Base-by-base conservation (phyloP, 2,329 filamentous ascomycete species). In the Alternaria conjuncta region DNA sequence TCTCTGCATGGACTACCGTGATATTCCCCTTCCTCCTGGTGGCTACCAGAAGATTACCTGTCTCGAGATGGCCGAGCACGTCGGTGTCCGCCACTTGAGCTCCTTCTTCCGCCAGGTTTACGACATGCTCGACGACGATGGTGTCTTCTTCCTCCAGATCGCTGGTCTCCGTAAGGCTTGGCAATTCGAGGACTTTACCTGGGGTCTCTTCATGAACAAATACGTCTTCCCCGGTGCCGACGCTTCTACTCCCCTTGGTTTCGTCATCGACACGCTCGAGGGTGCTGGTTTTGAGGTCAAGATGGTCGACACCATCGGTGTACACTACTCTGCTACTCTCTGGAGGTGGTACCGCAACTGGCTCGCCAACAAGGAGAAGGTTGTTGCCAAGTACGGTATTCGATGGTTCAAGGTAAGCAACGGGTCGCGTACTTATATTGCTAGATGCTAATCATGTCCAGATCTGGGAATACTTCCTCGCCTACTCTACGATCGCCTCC, bases 191-290 rank as follows among this genome's bases (percentile, higher is more conserved):
- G 95, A 98, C 83, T 88, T 97, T 55, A 92, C 95, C 81, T 98
- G 96, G 96, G 96, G 96, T 80, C 87, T 98, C 50, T 98, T 97
- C 88, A 97, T 98, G 94, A 98, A 98, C 90, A 97, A 97, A 86
- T 97, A 98, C 83, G 87, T 98, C 81, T 98, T 98, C 88, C 96
- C 94, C 32, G 96, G 96, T 79, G 96, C 96, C 55, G 96, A 98
- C 79, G 96, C 96, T 56, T 97, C 93, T 46, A 97, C 94, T 62
- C 96, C 96, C 55, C 89, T 99, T 53, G 93, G 93, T 72, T 96
- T 90, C 82, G 93, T 96, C 75, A 86, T 97, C 73, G 89, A 93
- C 81, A 89, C 89, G 78, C 88, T 97, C 20, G 96, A 99, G 84
- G 90, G 87, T 61, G 91, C 92, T 67, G 93, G 93, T 41, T 96